Evolutionary conservation across 2,329 filamentous ascomycete genomes (phyloP).

Genomic region (Thyridium curvatum): DNA sequence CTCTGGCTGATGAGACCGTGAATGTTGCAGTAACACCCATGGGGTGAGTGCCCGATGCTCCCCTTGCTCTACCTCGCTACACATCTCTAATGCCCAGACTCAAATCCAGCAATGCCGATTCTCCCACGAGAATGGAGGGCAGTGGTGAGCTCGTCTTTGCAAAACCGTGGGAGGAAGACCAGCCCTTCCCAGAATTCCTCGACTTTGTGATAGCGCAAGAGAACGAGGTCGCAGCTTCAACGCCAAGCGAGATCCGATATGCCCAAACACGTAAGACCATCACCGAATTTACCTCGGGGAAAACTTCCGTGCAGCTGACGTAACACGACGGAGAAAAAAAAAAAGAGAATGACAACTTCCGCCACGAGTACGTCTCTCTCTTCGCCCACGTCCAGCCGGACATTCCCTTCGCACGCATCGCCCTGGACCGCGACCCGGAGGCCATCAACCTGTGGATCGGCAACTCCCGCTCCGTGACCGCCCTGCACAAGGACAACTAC

Average conservation of each 20-base stretch:
- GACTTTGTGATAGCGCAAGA: slow-evolving; percentile 55
- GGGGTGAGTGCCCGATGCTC: slow-evolving; percentile 39
- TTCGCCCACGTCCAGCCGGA: slow-evolving; percentile 55
- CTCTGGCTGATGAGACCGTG: slow-evolving; percentile 51
- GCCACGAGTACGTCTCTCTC: slow-evolving; percentile 62
- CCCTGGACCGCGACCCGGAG: slow-evolving; percentile 59
- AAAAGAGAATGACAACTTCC: slow-evolving; percentile 73
- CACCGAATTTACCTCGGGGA: slow-evolving; percentile 1
- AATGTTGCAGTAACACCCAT: slow-evolving; percentile 73
- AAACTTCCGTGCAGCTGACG: not conserved
- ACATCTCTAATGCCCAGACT: not conserved
- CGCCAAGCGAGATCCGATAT: slow-evolving; percentile 52
- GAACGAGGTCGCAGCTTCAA: slow-evolving; percentile 21
- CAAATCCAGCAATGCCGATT: slow-evolving; percentile 39
- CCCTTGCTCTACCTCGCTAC: not conserved
- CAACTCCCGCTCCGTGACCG: slow-evolving; percentile 62
- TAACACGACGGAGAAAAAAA: not conserved
- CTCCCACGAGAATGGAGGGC: slow-evolving; percentile 34
- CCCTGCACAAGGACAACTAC: slow-evolving; percentile 76
- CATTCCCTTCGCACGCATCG: slow-evolving; percentile 68
- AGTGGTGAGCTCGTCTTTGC: slow-evolving; percentile 49
- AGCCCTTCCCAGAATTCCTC: slow-evolving; percentile 58
- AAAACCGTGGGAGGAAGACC: slow-evolving; percentile 64
- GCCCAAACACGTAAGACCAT: slow-evolving; percentile 61
- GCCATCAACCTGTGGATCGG: slow-evolving; percentile 83